A percentile compares a stretch with the other conserved stretches of the same genome.
Evolutionary conservation across 768 basidiomycete genomes (phyloP).

Genomic region (Boletus huronensis): DNA sequence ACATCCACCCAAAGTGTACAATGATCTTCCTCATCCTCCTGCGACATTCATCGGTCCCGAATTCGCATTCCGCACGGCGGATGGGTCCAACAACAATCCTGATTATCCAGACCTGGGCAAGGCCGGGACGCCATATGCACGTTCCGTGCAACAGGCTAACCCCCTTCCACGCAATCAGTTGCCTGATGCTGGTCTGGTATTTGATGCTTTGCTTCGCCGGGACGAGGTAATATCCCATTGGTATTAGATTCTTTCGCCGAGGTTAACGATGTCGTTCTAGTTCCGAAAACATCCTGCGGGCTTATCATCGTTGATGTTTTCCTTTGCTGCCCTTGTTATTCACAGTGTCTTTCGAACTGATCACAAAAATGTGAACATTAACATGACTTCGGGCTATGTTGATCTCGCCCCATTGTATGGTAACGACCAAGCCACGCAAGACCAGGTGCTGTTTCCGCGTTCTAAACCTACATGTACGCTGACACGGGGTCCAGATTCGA

Average conservation of each 20-base stretch:
- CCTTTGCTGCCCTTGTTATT: conserved; percentile 79
- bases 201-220: conserved; percentile 73
- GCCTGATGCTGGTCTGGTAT: conserved; percentile 77
- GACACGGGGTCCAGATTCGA: conserved; percentile 20
- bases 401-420: conserved; percentile 85
- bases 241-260: background rate
- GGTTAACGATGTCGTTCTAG: conserved; percentile 34
- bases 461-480: background rate
- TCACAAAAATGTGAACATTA: conserved; percentile 61
- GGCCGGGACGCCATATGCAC: conserved; percentile 76
- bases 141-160: conserved; percentile 71
- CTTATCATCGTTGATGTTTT: conserved; percentile 75
- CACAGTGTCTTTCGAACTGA: conserved; percentile 87
- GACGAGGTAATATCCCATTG: conserved; percentile 47
- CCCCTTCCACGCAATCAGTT: conserved; percentile 64
- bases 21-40: conserved; percentile 79
- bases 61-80: conserved; percentile 68
- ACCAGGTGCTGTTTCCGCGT: conserved; percentile 42
- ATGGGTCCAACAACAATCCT: conserved; percentile 77
- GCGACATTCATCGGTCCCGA: conserved; percentile 60
- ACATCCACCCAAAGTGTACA: conserved; percentile 52
- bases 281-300: conserved; percentile 76
- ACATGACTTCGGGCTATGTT: conserved; percentile 84
- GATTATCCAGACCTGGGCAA: conserved; percentile 68
- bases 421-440: conserved; percentile 56